Evolutionary conservation across 192 early-diverging fungal species (phyloP).

Genomic region (Coemansia sp.): DNA sequence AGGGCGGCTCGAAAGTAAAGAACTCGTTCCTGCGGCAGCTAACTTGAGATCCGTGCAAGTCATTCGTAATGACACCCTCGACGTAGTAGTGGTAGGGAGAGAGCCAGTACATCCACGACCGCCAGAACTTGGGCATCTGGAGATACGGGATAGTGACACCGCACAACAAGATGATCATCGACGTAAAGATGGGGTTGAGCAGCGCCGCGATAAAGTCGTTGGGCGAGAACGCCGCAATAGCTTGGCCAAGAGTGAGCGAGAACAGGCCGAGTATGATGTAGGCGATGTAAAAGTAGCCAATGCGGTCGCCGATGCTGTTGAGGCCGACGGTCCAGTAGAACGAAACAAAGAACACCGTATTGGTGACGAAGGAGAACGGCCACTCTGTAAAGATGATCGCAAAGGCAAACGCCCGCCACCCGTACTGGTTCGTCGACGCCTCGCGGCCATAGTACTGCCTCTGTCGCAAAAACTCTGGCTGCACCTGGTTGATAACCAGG

Average conservation of each 20-base stretch:
- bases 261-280: constrained; percentile 57
- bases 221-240: constrained; percentile 56
- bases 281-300: constrained; percentile 61
- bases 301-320: constrained; percentile 44
- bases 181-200: constrained; percentile 62
- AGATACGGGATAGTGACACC: constrained; percentile 61
- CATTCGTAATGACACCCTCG: constrained; percentile 62
- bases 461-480: constrained; percentile 64
- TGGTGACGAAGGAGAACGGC: constrained; percentile 59
- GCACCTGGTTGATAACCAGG: constrained; percentile 60
- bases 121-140: constrained; percentile 63
- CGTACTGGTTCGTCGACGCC: constrained; percentile 62
- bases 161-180: constrained; percentile 60
- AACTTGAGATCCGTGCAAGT: constrained; percentile 54
- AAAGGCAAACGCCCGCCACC: constrained; percentile 62
- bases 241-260: constrained; percentile 58
- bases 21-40: constrained; percentile 49
- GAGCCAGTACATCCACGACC: constrained; percentile 63
- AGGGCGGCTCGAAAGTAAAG: constrained; percentile 46
- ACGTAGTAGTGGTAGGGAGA: constrained; percentile 62
- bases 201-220: constrained; percentile 61
- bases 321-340: constrained; percentile 67
- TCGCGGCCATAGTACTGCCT: constrained; percentile 62
- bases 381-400: constrained; percentile 61
- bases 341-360: constrained; percentile 56